Conservation (phyloP, 2,329 filamentous ascomycete genomes). For the Endoconidiophora laricicola region DNA sequence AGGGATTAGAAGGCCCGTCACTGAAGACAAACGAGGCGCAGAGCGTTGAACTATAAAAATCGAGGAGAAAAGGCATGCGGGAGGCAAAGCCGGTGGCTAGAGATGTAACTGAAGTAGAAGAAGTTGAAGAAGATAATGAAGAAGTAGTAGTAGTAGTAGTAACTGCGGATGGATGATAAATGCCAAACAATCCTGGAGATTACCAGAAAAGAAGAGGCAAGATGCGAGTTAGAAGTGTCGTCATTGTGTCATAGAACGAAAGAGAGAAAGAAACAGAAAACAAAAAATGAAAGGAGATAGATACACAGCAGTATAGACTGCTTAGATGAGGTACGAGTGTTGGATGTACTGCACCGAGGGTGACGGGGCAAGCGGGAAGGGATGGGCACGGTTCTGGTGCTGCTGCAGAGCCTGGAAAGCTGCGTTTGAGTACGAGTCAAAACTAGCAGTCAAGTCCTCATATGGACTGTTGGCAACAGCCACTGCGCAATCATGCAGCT, state of each 20-base stretch:
- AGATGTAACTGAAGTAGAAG: not conserved
- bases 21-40: constrained; percentile 84
- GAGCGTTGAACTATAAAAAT: constrained; percentile 87
- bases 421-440: constrained; percentile 14
- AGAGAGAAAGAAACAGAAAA: too few relatives aligned
- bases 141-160: not conserved
- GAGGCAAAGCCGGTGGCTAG: constrained; percentile 34
- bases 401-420: not conserved
- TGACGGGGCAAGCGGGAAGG: too few relatives aligned
- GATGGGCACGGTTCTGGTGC: not conserved
- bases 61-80: constrained; percentile 75
- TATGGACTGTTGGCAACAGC: not conserved
- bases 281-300: too few relatives aligned
- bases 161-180: too few relatives aligned
- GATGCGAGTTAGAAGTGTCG: too few relatives aligned
- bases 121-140: not conserved
- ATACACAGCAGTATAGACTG: too few relatives aligned
- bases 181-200: too few relatives aligned
- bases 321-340: too few relatives aligned
- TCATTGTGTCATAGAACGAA: too few relatives aligned
- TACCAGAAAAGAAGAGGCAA: not conserved
- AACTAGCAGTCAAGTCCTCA: constrained; percentile 38
- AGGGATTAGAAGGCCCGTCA: constrained; percentile 73
- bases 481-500: too few relatives aligned
- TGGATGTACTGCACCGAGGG: too few relatives aligned